Evolutionary conservation across 768 basidiomycete genomes (phyloP).

Genomic region (Termitomyces eurrhizus): DNA sequence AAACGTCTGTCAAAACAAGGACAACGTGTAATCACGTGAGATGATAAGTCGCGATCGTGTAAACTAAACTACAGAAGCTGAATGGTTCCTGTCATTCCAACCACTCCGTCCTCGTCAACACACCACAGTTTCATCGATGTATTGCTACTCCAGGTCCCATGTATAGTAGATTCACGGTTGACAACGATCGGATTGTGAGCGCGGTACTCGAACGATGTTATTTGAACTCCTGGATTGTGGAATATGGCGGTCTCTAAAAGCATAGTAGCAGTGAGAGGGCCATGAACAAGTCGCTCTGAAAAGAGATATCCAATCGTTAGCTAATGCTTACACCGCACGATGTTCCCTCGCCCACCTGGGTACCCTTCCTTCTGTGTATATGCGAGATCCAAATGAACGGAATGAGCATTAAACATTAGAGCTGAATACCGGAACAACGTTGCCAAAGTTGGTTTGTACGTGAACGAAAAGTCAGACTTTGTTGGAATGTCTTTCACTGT

Average conservation of each 20-base stretch:
- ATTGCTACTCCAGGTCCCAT: slow-evolving; percentile 40
- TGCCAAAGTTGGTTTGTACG: slow-evolving; percentile 59
- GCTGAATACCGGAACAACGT: slow-evolving; percentile 86
- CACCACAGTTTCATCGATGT: slow-evolving; percentile 52
- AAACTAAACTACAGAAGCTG: slow-evolving; percentile 13
- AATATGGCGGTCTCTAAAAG: slow-evolving; percentile 59
- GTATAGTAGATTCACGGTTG: slow-evolving; percentile 42
- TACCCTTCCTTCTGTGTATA: slow-evolving; percentile 74
- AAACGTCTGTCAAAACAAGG: slow-evolving; percentile 12
- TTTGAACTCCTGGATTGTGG: slow-evolving; percentile 40
- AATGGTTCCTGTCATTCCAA: slow-evolving; percentile 66
- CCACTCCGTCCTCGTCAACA: slow-evolving; percentile 48
- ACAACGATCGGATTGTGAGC: slow-evolving; percentile 65
- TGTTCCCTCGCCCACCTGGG: slow-evolving; percentile 41
- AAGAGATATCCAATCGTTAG: background rate
- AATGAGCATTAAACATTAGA: slow-evolving; percentile 81
- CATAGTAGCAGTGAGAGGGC: slow-evolving; percentile 78
- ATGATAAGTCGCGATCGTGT: background rate
- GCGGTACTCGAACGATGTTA: slow-evolving; percentile 62
- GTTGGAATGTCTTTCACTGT: slow-evolving; percentile 50
- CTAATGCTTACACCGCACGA: background rate
- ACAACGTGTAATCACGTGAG: slow-evolving; percentile 13
- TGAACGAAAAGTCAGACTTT: slow-evolving; percentile 55
- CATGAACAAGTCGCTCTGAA: slow-evolving; percentile 79
- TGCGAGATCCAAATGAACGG: slow-evolving; percentile 78